These are phyloP conservation scores for Cicer bijugum DNA, from an alignment of 306 rosid species.

Conservation along the genomic window DNA sequence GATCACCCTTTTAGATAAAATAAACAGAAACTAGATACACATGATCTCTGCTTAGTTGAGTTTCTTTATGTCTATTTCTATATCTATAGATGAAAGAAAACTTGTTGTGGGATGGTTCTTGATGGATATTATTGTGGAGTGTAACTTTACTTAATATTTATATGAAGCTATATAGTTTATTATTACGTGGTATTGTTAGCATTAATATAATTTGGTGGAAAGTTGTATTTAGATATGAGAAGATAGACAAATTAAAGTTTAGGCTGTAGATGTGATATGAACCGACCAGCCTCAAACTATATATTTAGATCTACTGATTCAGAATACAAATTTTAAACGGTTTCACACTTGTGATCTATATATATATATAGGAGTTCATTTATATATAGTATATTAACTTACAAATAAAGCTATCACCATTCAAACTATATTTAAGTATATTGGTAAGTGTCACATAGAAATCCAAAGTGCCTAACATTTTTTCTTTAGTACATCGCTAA, in stretches of 20 bases:
- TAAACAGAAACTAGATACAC: neutral
- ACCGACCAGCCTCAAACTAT: neutral
- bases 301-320: neutral
- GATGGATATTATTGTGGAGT: slow-evolving; percentile 11
- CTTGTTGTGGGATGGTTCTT: no score
- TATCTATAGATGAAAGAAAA: neutral
- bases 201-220: no score
- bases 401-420: neutral
- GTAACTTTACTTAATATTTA: neutral
- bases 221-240: no score
- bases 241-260: neutral
- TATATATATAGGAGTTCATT: neutral
- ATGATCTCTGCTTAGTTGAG: slow-evolving; percentile 33
- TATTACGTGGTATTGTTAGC: neutral
- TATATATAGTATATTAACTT: neutral
- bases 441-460: neutral
- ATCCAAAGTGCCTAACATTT: neutral
- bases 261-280: slow-evolving; percentile 26
- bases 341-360: neutral
- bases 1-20: slow-evolving; percentile 36
- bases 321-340: neutral
- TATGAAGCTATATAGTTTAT: slow-evolving; percentile 31
- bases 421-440: neutral
- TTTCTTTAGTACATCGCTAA: no score
- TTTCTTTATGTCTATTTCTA: slow-evolving; percentile 27